phyloP scores from a whole-genome alignment of 768 basidiomycete genomes.

The Lactarius sp. region DNA sequence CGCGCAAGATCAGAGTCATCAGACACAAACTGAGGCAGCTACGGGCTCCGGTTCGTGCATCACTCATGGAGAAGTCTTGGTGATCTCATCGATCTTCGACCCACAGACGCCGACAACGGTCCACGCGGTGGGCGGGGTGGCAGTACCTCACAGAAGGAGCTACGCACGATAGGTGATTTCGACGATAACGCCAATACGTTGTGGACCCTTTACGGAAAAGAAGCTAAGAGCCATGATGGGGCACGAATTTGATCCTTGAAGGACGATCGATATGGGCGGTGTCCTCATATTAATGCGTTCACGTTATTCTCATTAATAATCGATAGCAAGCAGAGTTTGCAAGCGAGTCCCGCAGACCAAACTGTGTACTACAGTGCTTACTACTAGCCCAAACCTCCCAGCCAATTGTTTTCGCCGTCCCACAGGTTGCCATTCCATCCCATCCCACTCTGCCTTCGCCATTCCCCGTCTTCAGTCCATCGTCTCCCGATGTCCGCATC shows the following conservation, averaged over 20 bases:
- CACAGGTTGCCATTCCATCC: not conserved
- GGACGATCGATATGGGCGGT: constrained; percentile 36
- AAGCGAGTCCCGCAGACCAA: too few species aligned
- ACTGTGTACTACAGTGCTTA: not conserved
- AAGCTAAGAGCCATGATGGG: constrained; percentile 27
- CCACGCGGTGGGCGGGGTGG: not conserved
- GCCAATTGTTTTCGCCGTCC: constrained; percentile 5
- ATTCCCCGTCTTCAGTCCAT: constrained; percentile 22
- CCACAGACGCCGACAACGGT: not conserved
- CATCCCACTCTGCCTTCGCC: not conserved
- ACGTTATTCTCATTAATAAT: constrained; percentile 4
- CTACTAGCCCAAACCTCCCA: constrained; percentile 13
- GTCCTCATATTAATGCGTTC: constrained; percentile 26
- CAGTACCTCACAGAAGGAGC: not conserved
- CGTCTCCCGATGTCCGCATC: constrained; percentile 33
- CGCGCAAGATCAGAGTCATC: too few species aligned
- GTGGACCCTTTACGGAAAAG: constrained; percentile 36
- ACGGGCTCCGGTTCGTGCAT: too few species aligned
- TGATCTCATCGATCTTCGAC: not conserved
- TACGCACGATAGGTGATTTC: constrained; percentile 21
- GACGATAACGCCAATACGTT: constrained; percentile 36
- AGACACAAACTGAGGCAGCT: too few species aligned
- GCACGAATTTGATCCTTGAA: constrained; percentile 36
- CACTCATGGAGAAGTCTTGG: too few species aligned
- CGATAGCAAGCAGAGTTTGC: not conserved